phyloP scores from a whole-genome alignment of 2,329 filamentous ascomycete species.

The Colletotrichum tamarilloi region DNA sequence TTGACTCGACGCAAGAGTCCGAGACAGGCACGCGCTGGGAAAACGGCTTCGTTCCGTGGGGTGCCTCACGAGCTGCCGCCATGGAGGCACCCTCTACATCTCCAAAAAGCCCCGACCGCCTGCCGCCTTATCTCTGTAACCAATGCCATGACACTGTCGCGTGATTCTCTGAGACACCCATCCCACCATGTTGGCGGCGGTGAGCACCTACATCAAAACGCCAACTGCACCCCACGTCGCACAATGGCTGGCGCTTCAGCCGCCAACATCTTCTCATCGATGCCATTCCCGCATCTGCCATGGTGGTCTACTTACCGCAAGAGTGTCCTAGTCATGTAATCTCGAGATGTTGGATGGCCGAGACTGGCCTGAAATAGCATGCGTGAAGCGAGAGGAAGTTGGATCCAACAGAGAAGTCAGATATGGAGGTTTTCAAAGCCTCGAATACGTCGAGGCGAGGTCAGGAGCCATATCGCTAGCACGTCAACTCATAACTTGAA shows the following conservation, averaged over 20 bases:
- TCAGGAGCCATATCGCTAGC: too few relatives aligned
- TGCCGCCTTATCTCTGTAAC: conserved; percentile 15
- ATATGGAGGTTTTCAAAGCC: background rate
- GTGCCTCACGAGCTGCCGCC: background rate
- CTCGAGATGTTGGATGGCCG: background rate
- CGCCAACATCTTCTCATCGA: background rate
- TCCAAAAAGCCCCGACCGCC: conserved; percentile 3
- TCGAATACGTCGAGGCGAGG: too few relatives aligned
- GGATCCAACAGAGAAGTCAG: background rate
- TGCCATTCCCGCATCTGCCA: background rate
- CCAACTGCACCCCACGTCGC: conserved; percentile 19
- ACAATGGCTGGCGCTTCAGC: background rate
- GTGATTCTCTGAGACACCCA: conserved; percentile 27
- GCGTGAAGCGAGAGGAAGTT: background rate
- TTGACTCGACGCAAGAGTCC: background rate
- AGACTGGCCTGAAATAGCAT: background rate
- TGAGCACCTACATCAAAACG: conserved; percentile 19
- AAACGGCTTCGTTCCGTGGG: background rate
- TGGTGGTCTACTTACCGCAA: background rate
- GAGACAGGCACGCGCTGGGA: background rate
- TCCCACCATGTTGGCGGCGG: conserved; percentile 20
- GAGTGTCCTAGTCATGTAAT: background rate
- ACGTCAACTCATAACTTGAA: too few relatives aligned
- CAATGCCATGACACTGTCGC: conserved; percentile 12
- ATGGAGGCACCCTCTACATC: background rate